Base-by-base conservation (phyloP, 768 basidiomycete species). In the Lanmaoa rubissima region DNA sequence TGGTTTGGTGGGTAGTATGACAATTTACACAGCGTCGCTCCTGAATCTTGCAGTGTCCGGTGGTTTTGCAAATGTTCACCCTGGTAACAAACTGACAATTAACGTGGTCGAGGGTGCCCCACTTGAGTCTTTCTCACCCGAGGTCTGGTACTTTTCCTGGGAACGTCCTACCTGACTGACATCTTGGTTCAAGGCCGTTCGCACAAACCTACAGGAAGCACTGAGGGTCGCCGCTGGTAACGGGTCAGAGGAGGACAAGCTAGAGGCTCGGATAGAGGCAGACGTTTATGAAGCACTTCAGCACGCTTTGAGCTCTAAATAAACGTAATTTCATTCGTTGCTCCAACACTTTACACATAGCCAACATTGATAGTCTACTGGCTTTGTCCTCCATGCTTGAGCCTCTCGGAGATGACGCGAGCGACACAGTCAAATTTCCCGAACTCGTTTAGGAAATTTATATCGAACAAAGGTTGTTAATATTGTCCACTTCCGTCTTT, bases 211-310 rank as follows among this genome's bases (percentile, higher is more conserved):
- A 32, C 84, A 88, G 64, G 94, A 98, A 66, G 95, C 94, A 26
- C 79, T 90, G 73, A 86, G 83, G 70, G 90, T 93, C 34, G 82
- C 86, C 2, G 72, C 79, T 41, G 93, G 94, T 42, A 90, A 80
- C 68, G 95, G 94, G 32, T 86, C 92, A 44, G 97, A 98, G 73
- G 87, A 88, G 65, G 94, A 94, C 74, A 98, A 94, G 80, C 76
- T 87, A 58, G 94, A 95, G 76, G 97, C 95, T 34, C 83, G 85
- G 63, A 85, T 98, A 71, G 96, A 99, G 77, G 90, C 90, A 36
- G 94, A 96, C 69, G 95, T 98, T 55, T 98, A 95, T 71, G 97
- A 98, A 79, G 85, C 92, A 42, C 80, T 99, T 57, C 95, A 98
- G 73, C 83, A 90, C 61, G 94, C 94, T 63, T 75, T 98, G 62